Percentiles rank a stretch among this genome's conserved stretches.
Evolutionary conservation across 2,329 filamentous ascomycete species (phyloP).

Genomic region (Alternaria tenuissima): DNA sequence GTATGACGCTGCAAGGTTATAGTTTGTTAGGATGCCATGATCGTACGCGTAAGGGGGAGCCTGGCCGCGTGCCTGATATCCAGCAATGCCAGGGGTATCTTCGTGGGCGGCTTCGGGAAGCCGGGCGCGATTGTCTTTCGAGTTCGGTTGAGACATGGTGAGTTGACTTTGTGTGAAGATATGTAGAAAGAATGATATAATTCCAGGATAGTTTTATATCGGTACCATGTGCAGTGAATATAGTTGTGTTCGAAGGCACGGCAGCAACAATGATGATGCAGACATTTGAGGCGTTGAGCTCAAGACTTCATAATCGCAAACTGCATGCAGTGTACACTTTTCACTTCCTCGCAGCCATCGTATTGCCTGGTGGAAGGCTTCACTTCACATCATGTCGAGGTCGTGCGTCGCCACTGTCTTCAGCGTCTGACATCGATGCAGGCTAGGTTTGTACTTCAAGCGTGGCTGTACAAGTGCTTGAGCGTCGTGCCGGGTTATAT

Average conservation of each 20-base stretch:
- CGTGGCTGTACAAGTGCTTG: not conserved
- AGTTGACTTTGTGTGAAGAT: no score
- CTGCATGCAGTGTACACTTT: not conserved
- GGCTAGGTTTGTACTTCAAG: not conserved
- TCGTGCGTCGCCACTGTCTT: not conserved
- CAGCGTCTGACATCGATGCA: not conserved
- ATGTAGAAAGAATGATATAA: not conserved
- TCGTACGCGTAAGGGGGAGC: no score
- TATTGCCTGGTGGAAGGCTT: not conserved
- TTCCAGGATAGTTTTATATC: not conserved
- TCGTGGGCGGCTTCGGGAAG: no score
- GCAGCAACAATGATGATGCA: no score
- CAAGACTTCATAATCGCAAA: not conserved
- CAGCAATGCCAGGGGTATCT: no score
- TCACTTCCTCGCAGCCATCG: not conserved
- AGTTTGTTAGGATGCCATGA: no score
- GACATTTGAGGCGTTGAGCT: not conserved
- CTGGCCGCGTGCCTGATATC: no score
- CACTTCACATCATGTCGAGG: not conserved
- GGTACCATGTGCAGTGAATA: not conserved
- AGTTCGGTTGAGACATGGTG: no score
- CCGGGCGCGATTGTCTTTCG: no score
- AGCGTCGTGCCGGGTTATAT: not conserved
- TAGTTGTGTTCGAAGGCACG: not conserved
- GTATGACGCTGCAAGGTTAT: no score